Evolutionary conservation across 2,329 filamentous ascomycete species (phyloP).

Genomic region (Fusarium sp.): DNA sequence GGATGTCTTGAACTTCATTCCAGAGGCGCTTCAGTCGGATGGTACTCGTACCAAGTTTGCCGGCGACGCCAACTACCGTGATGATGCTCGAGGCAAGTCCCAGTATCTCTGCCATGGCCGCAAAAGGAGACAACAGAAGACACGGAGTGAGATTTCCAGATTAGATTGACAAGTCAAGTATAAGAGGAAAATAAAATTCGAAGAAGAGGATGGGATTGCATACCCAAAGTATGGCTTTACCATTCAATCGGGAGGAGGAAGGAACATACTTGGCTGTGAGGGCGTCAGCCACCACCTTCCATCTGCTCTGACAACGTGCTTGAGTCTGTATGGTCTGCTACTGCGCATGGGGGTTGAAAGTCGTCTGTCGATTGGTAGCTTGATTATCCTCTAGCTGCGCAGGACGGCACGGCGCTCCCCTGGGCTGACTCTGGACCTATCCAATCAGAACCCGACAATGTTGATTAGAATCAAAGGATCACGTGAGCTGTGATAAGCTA

Average conservation of each 20-base stretch:
- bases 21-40: constrained; percentile 28
- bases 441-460: background rate
- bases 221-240: too few relatives aligned
- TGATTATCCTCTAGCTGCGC: background rate
- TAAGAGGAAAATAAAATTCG: too few relatives aligned
- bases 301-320: background rate
- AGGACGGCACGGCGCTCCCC: background rate
- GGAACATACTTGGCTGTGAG: background rate
- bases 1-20: constrained; percentile 30
- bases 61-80: constrained; percentile 22
- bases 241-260: too few relatives aligned
- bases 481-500: background rate
- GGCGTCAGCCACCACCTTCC: background rate
- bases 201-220: too few relatives aligned
- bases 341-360: background rate
- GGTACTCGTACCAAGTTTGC: constrained; percentile 20
- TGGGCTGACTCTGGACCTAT: background rate
- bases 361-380: background rate
- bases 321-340: background rate
- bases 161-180: too few relatives aligned
- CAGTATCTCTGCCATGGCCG: constrained; percentile 28
- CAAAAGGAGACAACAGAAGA: background rate
- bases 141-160: accelerated
- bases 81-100: constrained; percentile 29
- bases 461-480: background rate